Evolutionary conservation across 805 yeast genomes (phyloP).

Genomic region (Phaffomyces opuntiae): DNA sequence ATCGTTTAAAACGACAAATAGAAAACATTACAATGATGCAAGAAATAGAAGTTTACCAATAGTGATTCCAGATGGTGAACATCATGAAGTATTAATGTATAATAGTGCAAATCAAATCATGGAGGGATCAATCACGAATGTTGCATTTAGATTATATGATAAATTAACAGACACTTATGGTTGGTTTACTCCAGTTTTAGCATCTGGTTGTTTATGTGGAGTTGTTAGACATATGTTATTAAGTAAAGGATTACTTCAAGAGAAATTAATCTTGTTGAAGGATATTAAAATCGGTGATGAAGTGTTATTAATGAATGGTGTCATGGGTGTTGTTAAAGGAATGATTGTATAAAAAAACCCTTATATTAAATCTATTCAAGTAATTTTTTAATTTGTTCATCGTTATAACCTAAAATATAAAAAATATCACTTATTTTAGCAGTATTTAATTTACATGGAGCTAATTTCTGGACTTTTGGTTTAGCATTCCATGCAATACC

Average conservation of each 20-base stretch:
- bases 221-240: conserved; percentile 64
- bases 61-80: conserved; percentile 22
- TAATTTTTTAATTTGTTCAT: conserved; percentile 37
- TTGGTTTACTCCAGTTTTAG: conserved; percentile 80
- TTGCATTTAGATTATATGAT: conserved; percentile 45
- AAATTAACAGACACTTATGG: conserved; percentile 25
- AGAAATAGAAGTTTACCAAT: conserved; percentile 38
- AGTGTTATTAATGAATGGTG: conserved; percentile 71
- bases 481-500: conserved; percentile 98
- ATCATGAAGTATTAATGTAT: conserved; percentile 64
- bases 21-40: conserved; percentile 58
- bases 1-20: conserved; percentile 76
- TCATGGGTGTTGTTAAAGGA: conserved; percentile 72
- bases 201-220: conserved; percentile 81
- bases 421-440: conserved; percentile 66
- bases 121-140: conserved; percentile 80
- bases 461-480: conserved; percentile 78
- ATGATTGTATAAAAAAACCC: conserved; percentile 27
- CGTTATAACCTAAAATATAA: conserved; percentile 72
- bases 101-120: conserved; percentile 54
- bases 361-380: neutral
- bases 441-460: conserved; percentile 78
- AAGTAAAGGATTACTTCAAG: conserved; percentile 43
- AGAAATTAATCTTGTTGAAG: conserved; percentile 38
- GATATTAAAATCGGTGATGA: conserved; percentile 60